Conservation (phyloP, 2,329 filamentous ascomycete genomes). For the Fusarium paranaense region DNA sequence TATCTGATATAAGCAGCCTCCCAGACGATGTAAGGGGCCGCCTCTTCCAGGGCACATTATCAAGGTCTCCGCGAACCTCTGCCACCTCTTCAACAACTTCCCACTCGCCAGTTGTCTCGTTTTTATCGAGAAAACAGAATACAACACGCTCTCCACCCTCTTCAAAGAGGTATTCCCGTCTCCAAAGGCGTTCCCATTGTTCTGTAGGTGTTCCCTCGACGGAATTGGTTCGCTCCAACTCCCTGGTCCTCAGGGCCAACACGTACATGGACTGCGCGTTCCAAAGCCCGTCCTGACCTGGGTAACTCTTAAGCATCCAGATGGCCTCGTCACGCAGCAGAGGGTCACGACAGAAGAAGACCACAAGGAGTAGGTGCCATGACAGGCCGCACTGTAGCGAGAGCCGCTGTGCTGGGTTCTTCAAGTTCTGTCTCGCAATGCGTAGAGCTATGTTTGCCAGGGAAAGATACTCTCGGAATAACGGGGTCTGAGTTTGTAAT, state of each 20-base stretch:
- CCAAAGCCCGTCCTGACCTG: conserved; percentile 50
- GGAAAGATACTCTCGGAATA: conserved; percentile 49
- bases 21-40: conserved; percentile 19
- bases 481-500: conserved; percentile 40
- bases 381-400: conserved; percentile 47
- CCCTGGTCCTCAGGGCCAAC: conserved; percentile 42
- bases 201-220: conserved; percentile 43
- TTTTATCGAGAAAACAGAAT: conserved; percentile 46
- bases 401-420: conserved; percentile 31
- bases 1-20: conserved; percentile 26
- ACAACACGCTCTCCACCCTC: conserved; percentile 48
- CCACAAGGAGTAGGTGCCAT: conserved; percentile 36
- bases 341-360: conserved; percentile 49
- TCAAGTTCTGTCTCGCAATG: conserved; percentile 15
- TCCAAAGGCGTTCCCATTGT: conserved; percentile 49
- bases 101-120: conserved; percentile 30
- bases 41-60: conserved; percentile 25
- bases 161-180: conserved; percentile 51
- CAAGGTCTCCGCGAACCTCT: conserved; percentile 17
- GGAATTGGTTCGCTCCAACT: conserved; percentile 44
- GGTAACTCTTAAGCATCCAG: conserved; percentile 48
- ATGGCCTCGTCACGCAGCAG: conserved; percentile 48
- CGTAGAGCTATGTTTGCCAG: conserved; percentile 45
- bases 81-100: conserved; percentile 32
- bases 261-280: conserved; percentile 44